Evolutionary conservation across 257 asterid species (phyloP).

Genomic region (Fraxinus quadrangulata): DNA sequence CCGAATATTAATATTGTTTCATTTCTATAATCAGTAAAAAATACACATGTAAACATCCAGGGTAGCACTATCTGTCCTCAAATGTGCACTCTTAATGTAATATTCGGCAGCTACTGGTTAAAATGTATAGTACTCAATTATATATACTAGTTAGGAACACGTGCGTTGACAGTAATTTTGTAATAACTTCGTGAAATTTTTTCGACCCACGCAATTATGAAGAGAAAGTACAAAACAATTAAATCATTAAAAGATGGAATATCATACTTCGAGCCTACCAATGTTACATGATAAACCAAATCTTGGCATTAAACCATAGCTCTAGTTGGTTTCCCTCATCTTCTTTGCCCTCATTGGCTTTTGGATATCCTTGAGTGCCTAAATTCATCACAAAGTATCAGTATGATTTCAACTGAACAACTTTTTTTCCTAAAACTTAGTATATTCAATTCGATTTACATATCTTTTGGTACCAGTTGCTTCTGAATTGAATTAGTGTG

Average conservation of each 20-base stretch:
- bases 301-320: neutral
- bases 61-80: neutral
- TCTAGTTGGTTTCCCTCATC: neutral
- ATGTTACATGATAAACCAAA: neutral
- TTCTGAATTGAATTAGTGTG: slow-evolving; percentile 6
- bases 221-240: neutral
- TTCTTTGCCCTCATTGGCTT: neutral
- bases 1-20: slow-evolving; percentile 5
- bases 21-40: neutral
- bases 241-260: neutral
- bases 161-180: neutral
- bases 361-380: too few relatives aligned
- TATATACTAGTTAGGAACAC: neutral
- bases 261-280: neutral
- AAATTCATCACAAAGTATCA: too few relatives aligned
- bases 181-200: neutral
- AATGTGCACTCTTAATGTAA: neutral
- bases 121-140: neutral
- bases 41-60: neutral
- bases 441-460: too few relatives aligned
- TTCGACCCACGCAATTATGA: neutral
- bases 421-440: too few relatives aligned
- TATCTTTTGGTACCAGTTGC: neutral
- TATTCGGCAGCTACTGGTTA: neutral
- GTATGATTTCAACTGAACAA: too few relatives aligned